A percentile compares a stretch with the other conserved stretches of the same genome.
These are phyloP conservation scores for Helicosporidium sp. DNA, from an alignment of 139 green algal species.

Conservation along the genomic window DNA sequence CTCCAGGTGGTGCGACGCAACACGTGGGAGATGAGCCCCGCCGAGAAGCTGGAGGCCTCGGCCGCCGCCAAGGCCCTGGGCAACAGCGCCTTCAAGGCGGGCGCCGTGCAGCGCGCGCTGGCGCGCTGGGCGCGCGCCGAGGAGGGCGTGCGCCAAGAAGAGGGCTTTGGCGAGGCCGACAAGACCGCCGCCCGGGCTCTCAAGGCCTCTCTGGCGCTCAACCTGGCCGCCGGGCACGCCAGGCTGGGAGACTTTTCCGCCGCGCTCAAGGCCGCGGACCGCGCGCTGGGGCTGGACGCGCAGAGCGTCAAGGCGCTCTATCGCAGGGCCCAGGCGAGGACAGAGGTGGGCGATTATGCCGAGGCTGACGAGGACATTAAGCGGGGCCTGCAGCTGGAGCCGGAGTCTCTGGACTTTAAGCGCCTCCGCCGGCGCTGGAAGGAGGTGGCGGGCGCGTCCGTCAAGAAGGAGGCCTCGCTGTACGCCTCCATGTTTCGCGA, in stretches of 20 bases:
- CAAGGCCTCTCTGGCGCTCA: constrained; percentile 51
- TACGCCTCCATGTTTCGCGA: neutral
- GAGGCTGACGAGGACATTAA: constrained; percentile 61
- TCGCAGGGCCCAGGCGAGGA: constrained; percentile 54
- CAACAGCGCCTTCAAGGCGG: constrained; percentile 73
- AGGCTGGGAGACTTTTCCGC: constrained; percentile 48
- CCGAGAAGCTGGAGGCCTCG: constrained; percentile 63
- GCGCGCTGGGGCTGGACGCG: constrained; percentile 62
- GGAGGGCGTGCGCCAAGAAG: constrained; percentile 20
- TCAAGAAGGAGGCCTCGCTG: neutral
- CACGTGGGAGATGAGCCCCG: constrained; percentile 61
- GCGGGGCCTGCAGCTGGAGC: constrained; percentile 10
- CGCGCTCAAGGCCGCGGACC: constrained; percentile 23
- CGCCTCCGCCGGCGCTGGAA: neutral
- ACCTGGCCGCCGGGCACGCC: constrained; percentile 63
- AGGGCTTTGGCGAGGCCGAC: constrained; percentile 30
- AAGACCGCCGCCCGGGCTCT: constrained; percentile 38
- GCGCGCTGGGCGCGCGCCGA: constrained; percentile 44
- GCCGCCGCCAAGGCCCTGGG: constrained; percentile 63
- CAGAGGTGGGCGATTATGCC: constrained; percentile 39
- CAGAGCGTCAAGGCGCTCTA: constrained; percentile 89
- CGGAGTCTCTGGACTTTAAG: neutral
- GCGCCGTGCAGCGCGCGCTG: constrained; percentile 38
- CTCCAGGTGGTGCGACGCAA: constrained; percentile 19
- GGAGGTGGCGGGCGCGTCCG: neutral